Evolutionary conservation across 306 rosid species (phyloP).

Genomic region (Malus sieversii): DNA sequence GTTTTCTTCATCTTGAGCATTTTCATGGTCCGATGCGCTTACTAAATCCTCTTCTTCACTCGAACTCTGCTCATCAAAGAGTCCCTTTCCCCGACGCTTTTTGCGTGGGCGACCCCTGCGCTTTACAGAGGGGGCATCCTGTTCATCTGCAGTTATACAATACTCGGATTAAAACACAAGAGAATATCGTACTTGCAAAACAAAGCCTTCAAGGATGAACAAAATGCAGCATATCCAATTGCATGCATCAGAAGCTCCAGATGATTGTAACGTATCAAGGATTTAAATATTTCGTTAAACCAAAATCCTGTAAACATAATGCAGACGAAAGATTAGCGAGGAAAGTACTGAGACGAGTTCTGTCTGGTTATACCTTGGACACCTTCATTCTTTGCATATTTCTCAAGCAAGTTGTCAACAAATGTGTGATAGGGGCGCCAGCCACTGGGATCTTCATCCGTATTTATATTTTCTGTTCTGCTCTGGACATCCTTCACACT

Average conservation of each 20-base stretch:
- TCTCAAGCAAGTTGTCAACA: slow-evolving; percentile 59
- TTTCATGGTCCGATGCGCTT: slow-evolving; percentile 72
- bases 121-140: slow-evolving; percentile 54
- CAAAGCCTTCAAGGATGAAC: background rate
- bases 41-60: slow-evolving; percentile 90
- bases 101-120: slow-evolving; percentile 96
- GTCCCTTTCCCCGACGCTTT: slow-evolving; percentile 63
- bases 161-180: background rate
- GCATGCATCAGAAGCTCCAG: background rate
- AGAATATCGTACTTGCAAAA: background rate
- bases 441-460: slow-evolving; percentile 95
- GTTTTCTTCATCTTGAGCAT: slow-evolving; percentile 51
- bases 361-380: slow-evolving; percentile 46
- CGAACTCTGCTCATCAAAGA: slow-evolving; percentile 74
- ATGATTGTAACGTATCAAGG: background rate
- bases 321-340: background rate
- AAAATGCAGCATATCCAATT: background rate
- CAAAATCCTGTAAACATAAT: background rate
- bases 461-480: slow-evolving; percentile 59
- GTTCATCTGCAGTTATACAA: slow-evolving; percentile 60
- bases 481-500: slow-evolving; percentile 71
- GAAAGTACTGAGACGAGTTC: background rate
- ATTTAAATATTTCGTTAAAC: background rate
- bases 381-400: slow-evolving; percentile 72
- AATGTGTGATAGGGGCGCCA: slow-evolving; percentile 85